Evolutionary conservation across 2,329 filamentous ascomycete species (phyloP).

Genomic region (Ceratocystiopsis brevicomis): DNA sequence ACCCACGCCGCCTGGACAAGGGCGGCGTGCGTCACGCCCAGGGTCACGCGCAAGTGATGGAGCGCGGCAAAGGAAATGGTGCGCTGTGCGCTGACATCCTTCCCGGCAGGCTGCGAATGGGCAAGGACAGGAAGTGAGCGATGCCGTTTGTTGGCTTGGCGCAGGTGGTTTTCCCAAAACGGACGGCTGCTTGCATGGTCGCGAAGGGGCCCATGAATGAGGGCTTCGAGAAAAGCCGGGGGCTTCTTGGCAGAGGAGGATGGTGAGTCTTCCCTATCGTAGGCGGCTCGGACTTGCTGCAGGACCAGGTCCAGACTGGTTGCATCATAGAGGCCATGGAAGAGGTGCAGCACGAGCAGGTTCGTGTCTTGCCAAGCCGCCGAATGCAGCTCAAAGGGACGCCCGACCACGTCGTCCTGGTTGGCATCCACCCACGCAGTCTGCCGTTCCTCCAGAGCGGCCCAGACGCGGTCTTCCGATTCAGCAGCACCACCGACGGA

Average conservation of each 20-base stretch:
- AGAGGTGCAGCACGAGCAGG: slow-evolving; percentile 47
- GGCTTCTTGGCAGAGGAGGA: slow-evolving; percentile 10
- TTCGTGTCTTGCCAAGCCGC: slow-evolving; percentile 12
- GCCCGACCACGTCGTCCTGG: slow-evolving; percentile 21
- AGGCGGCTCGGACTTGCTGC: slow-evolving; percentile 32
- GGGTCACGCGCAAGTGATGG: slow-evolving; percentile 30
- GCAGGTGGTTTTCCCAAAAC: slow-evolving; percentile 52
- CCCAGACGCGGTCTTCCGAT: slow-evolving; percentile 14
- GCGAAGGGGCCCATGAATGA: slow-evolving; percentile 50
- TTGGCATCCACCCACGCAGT: slow-evolving; percentile 37
- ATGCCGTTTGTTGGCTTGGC: slow-evolving; percentile 11
- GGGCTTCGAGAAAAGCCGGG: slow-evolving; percentile 44
- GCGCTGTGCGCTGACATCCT: slow-evolving; percentile 11
- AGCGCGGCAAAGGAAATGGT: slow-evolving; percentile 24
- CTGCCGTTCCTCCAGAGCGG: slow-evolving; percentile 18
- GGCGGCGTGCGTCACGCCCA: slow-evolving; percentile 62
- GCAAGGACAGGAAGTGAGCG: slow-evolving; percentile 1
- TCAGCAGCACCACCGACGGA: slow-evolving; percentile 12
- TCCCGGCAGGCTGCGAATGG: neutral
- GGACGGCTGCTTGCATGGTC: slow-evolving; percentile 20
- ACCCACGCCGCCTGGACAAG: slow-evolving; percentile 61
- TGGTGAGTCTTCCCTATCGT: slow-evolving; percentile 18
- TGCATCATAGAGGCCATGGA: slow-evolving; percentile 79
- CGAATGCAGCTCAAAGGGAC: slow-evolving; percentile 33
- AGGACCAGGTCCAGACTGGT: slow-evolving; percentile 56